Conservation (phyloP, 352 stramenopile genomes). For the Elongisporangium prolatum region DNA sequence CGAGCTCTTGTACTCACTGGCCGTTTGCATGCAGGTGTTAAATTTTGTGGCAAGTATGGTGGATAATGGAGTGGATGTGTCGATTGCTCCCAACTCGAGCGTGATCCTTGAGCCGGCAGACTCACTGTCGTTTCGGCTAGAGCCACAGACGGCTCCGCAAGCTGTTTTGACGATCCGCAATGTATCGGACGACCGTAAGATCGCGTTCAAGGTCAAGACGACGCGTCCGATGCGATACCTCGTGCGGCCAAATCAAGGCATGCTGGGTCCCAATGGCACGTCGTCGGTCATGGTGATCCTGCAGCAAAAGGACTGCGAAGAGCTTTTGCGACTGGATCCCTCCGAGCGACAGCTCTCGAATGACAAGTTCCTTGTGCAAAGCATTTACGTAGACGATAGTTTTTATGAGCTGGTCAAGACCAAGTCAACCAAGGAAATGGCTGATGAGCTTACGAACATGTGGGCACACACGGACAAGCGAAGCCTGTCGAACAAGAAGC, state of each 20-base stretch:
- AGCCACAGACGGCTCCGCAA: slow-evolving; percentile 60
- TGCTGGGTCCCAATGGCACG: slow-evolving; percentile 69
- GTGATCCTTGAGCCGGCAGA: slow-evolving; percentile 80
- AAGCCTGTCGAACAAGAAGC: slow-evolving; percentile 83
- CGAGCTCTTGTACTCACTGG: not conserved
- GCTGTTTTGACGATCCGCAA: slow-evolving; percentile 83
- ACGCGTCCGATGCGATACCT: slow-evolving; percentile 85
- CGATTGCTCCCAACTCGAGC: slow-evolving; percentile 65
- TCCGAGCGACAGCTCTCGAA: slow-evolving; percentile 80
- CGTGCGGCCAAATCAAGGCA: slow-evolving; percentile 85
- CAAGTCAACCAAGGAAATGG: slow-evolving; percentile 85
- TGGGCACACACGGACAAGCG: slow-evolving; percentile 79
- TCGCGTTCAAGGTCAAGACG: slow-evolving; percentile 89
- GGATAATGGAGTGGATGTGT: slow-evolving; percentile 45
- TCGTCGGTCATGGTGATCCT: slow-evolving; percentile 85
- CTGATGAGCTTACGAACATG: slow-evolving; percentile 85
- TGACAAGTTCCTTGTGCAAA: slow-evolving; percentile 89
- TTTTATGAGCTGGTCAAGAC: slow-evolving; percentile 87
- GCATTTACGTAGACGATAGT: slow-evolving; percentile 75
- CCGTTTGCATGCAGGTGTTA: not conserved
- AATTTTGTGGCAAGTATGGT: slow-evolving; percentile 21
- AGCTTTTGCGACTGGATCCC: slow-evolving; percentile 70
- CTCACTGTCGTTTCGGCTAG: slow-evolving; percentile 71
- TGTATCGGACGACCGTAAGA: slow-evolving; percentile 70
- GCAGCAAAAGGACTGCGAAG: slow-evolving; percentile 87